Conservation (phyloP, 2,329 filamentous ascomycete genomes). For the Pseudocercospora pini-densiflorae region DNA sequence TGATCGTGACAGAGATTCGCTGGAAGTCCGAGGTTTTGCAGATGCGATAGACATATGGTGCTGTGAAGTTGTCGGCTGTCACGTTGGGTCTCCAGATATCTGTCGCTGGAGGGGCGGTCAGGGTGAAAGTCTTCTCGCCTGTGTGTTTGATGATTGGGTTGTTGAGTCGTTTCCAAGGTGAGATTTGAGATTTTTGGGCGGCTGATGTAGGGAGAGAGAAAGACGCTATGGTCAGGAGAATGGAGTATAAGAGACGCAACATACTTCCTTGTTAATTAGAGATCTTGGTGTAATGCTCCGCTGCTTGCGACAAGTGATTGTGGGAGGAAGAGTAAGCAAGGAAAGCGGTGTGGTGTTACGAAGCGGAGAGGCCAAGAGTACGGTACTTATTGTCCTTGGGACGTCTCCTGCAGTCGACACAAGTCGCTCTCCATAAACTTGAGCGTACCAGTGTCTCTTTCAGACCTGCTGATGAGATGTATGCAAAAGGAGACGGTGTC, state of each 20-base stretch:
- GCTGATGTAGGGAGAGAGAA: neutral
- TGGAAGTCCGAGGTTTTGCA: slow-evolving; percentile 18
- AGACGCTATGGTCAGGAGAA: neutral
- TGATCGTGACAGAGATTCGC: slow-evolving; percentile 20
- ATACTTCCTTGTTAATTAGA: neutral
- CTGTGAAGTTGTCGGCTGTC: slow-evolving; percentile 24
- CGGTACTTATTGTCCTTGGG: neutral
- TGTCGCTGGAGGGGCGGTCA: slow-evolving; percentile 24
- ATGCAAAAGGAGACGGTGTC: neutral
- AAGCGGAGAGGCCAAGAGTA: neutral
- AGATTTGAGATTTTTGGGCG: neutral
- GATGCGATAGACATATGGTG: slow-evolving; percentile 24
- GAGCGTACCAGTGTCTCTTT: neutral
- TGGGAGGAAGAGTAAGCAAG: neutral
- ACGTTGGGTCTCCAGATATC: slow-evolving; percentile 25
- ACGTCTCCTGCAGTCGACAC: neutral
- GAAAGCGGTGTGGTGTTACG: neutral
- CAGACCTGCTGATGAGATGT: neutral
- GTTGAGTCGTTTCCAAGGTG: slow-evolving; percentile 22
- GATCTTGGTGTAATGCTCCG: neutral
- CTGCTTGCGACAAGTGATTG: neutral
- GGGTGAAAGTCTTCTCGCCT: slow-evolving; percentile 20
- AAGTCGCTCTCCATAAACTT: neutral
- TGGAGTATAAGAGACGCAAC: neutral
- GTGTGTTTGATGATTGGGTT: slow-evolving; percentile 20